phyloP scores from a whole-genome alignment of 495 filamentous ascomycete genomes.

The Xylaria scruposa region DNA sequence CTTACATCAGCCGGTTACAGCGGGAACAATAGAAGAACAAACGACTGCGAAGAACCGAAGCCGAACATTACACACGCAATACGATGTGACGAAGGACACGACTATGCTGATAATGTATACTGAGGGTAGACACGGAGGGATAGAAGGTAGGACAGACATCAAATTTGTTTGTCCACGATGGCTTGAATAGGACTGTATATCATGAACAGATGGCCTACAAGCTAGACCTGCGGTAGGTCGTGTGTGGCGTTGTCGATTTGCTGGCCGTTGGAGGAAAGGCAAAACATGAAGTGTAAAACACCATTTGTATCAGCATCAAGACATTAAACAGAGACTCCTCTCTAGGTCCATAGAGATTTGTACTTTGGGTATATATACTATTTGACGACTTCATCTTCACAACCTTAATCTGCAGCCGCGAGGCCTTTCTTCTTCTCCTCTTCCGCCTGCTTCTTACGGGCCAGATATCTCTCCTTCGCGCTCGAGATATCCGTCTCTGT shows the following conservation, averaged over 20 bases:
- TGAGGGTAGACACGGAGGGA: not conserved
- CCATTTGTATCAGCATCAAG: conserved; percentile 21
- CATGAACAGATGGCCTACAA: not conserved
- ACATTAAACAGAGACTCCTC: conserved; percentile 19
- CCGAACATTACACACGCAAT: not conserved
- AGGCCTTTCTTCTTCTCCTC: conserved; percentile 63
- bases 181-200: not conserved
- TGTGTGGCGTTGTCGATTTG: not conserved
- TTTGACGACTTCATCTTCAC: not conserved
- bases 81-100: not conserved
- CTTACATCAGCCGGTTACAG: conserved; percentile 77
- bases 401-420: conserved; percentile 34
- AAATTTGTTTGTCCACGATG: not conserved
- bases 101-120: not conserved
- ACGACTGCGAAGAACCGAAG: not conserved
- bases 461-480: conserved; percentile 86
- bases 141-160: not conserved
- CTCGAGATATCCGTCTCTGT: conserved; percentile 82
- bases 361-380: conserved; percentile 28
- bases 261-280: not conserved
- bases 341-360: not conserved
- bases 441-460: conserved; percentile 81
- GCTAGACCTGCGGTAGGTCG: not conserved
- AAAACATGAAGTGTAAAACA: conserved; percentile 37
- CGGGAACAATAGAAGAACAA: conserved; percentile 50